Conservation (phyloP, 306 rosid species). For the Lagenaria siceraria region DNA sequence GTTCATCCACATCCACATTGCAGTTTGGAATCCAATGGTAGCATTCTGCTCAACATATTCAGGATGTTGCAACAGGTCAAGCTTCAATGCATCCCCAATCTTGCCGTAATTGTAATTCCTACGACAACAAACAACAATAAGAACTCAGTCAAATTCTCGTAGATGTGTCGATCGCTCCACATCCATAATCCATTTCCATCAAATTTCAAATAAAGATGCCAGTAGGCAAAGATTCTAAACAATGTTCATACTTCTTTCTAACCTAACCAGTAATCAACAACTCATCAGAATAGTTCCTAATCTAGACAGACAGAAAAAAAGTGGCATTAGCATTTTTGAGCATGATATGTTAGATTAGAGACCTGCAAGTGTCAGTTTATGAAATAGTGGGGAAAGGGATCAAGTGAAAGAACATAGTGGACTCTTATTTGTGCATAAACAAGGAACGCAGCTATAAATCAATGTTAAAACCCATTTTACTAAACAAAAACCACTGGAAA, state of each 20-base stretch:
- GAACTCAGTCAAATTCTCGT: not conserved
- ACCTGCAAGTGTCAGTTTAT: not conserved
- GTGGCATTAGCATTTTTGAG: not conserved
- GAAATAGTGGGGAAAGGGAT: not conserved
- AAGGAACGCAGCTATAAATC: not conserved
- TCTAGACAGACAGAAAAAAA: not conserved
- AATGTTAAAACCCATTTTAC: not conserved
- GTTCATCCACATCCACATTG: slow-evolving; percentile 83
- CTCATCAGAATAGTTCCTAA: not conserved
- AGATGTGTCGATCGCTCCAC: not conserved
- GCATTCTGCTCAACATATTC: slow-evolving; percentile 95
- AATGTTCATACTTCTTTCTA: not conserved
- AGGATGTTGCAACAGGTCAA: slow-evolving; percentile 65
- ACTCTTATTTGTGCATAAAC: not conserved
- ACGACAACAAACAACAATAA: slow-evolving; percentile 8
- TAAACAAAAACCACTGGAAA: not conserved
- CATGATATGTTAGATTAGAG: not conserved
- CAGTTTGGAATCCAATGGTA: slow-evolving; percentile 87
- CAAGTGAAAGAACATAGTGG: not conserved
- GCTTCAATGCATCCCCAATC: slow-evolving; percentile 56
- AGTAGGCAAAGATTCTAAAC: not conserved
- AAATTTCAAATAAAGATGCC: not conserved
- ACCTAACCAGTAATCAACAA: not conserved
- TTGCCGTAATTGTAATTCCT: slow-evolving; percentile 96
- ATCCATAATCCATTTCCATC: not conserved